A percentile compares a stretch with the other conserved stretches of the same genome.
Conservation (phyloP, 345 rosid species). For the Turritis glabra region DNA sequence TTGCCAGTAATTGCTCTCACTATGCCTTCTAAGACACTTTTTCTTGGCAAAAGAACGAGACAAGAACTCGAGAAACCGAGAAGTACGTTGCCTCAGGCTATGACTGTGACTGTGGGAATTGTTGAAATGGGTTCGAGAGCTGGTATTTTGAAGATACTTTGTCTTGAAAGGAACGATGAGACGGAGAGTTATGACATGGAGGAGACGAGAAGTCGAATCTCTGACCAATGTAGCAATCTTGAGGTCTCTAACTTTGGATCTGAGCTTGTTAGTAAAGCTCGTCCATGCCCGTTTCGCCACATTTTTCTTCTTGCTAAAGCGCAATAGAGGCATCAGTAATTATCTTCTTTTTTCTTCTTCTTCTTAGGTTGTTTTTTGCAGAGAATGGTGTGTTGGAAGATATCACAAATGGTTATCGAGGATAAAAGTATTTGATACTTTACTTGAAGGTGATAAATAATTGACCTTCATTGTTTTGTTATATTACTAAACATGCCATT, state of each 20-base stretch:
- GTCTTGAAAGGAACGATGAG: constrained; percentile 45
- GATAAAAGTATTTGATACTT: constrained; percentile 6
- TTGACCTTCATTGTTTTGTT: not conserved
- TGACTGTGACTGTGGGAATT: not conserved
- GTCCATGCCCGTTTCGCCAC: constrained; percentile 59
- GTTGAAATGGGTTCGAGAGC: not conserved
- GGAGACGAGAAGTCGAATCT: constrained; percentile 40
- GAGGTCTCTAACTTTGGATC: constrained; percentile 45
- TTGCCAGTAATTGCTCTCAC: constrained; percentile 21
- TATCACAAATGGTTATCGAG: not conserved
- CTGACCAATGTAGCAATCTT: constrained; percentile 45
- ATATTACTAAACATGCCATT: not conserved
- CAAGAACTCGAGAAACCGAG: constrained; percentile 32
- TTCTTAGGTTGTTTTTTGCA: not conserved
- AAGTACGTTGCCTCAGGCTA: not conserved
- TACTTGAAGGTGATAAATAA: not conserved
- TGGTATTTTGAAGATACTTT: constrained; percentile 21
- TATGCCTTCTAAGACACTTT: not conserved
- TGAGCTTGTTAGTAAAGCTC: constrained; percentile 43
- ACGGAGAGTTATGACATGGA: constrained; percentile 43
- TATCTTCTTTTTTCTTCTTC: not conserved
- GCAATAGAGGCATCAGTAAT: constrained; percentile 42
- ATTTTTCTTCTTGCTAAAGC: constrained; percentile 48
- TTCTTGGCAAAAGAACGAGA: constrained; percentile 18
- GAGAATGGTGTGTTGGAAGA: constrained; percentile 1